phyloP scores from a whole-genome alignment of 2,329 filamentous ascomycete species.

The Cladosporium phlei region DNA sequence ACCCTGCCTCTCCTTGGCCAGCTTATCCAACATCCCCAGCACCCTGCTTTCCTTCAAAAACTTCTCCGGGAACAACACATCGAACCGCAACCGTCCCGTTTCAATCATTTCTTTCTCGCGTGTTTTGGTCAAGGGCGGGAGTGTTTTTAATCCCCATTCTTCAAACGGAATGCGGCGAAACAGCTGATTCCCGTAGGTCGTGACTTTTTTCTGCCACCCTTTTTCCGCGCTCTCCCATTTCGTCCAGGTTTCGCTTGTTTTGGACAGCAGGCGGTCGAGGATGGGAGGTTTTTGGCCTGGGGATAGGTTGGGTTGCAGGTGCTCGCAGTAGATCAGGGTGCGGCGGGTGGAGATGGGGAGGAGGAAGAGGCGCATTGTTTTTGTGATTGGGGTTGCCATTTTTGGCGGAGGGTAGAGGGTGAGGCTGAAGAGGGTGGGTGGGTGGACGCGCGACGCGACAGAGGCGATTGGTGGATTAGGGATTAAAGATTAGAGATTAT shows the following conservation, averaged over 20 bases:
- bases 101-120: slow-evolving; percentile 60
- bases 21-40: slow-evolving; percentile 55
- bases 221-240: slow-evolving; percentile 71
- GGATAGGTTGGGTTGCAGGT: slow-evolving; percentile 40
- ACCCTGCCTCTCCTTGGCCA: slow-evolving; percentile 75
- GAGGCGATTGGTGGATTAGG: background rate
- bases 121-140: slow-evolving; percentile 74
- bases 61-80: slow-evolving; percentile 62
- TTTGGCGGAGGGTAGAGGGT: background rate
- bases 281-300: slow-evolving; percentile 52
- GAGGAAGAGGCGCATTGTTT: slow-evolving; percentile 81
- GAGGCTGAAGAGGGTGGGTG: background rate
- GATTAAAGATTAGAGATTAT: background rate
- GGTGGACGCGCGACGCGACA: too few species aligned
- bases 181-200: slow-evolving; percentile 78
- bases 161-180: slow-evolving; percentile 87
- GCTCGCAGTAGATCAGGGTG: slow-evolving; percentile 88
- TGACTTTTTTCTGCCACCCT: slow-evolving; percentile 81
- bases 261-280: slow-evolving; percentile 65
- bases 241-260: slow-evolving; percentile 73
- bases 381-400: too few species aligned
- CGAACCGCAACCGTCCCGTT: slow-evolving; percentile 52
- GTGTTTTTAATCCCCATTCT: slow-evolving; percentile 96
- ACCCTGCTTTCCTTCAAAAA: slow-evolving; percentile 53
- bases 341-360: slow-evolving; percentile 88